These are phyloP conservation scores for Thraustotheca clavata DNA, from an alignment of 352 stramenopile species.

Conservation along the genomic window DNA sequence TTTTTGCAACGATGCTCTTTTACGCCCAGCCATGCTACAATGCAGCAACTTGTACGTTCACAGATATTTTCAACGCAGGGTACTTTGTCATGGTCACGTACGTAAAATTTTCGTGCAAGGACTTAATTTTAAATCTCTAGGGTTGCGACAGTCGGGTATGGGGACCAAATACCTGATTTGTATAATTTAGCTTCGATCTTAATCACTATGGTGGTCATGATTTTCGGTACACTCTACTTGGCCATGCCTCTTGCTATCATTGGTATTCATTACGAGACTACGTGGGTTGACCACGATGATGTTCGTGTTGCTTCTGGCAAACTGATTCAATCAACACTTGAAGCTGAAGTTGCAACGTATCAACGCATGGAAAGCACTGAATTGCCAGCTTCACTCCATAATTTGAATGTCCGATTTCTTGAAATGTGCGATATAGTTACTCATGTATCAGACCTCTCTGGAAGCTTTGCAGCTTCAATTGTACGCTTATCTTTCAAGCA, in stretches of 20 bases:
- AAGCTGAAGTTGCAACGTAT: neutral
- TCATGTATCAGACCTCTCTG: neutral
- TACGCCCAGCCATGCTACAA: slow-evolving; percentile 74
- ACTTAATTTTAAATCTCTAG: slow-evolving; percentile 22
- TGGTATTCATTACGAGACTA: slow-evolving; percentile 64
- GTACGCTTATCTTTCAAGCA: neutral
- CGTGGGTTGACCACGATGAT: slow-evolving; percentile 46
- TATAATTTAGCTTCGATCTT: slow-evolving; percentile 40
- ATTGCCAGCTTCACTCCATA: neutral
- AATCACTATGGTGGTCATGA: slow-evolving; percentile 56
- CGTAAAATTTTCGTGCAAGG: neutral
- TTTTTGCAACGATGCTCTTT: slow-evolving; percentile 67
- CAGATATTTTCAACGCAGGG: slow-evolving; percentile 72
- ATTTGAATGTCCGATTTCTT: neutral
- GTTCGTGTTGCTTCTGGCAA: neutral
- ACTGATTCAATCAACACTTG: neutral
- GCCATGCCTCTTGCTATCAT: slow-evolving; percentile 72
- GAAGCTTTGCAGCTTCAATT: neutral
- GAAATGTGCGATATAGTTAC: neutral
- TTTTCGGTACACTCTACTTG: slow-evolving; percentile 69
- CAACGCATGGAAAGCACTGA: neutral
- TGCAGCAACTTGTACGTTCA: slow-evolving; percentile 64
- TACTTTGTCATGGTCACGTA: slow-evolving; percentile 85
- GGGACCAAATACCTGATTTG: slow-evolving; percentile 48
- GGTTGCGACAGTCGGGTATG: slow-evolving; percentile 67